These are phyloP conservation scores for Esteya vermicola DNA, from an alignment of 2,329 filamentous ascomycete genomes.

Conservation along the genomic window DNA sequence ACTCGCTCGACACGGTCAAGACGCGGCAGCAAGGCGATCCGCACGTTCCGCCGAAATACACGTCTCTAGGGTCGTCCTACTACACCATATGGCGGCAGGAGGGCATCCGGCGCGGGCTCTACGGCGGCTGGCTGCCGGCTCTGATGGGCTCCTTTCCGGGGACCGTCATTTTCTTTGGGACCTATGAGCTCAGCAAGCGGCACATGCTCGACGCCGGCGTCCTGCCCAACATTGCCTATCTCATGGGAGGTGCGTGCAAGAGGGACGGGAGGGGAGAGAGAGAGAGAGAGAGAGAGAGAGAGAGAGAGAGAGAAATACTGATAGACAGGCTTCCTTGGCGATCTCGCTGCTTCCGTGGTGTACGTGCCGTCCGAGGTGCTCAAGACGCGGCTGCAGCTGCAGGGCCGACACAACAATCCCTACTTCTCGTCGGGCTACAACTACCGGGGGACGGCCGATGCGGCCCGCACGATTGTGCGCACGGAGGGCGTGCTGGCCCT, in stretches of 20 bases:
- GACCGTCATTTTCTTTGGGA: constrained; percentile 89
- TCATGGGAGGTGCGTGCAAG: constrained; percentile 61
- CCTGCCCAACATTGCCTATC: constrained; percentile 70
- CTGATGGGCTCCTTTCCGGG: constrained; percentile 86
- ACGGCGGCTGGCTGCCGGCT: constrained; percentile 86
- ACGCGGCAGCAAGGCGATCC: constrained; percentile 95
- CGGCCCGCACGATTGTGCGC: constrained; percentile 69
- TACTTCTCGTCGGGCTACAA: constrained; percentile 93
- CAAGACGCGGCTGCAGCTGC: constrained; percentile 91
- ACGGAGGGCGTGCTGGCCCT: constrained; percentile 73
- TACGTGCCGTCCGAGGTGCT: constrained; percentile 97
- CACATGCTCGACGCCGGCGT: constrained; percentile 74
- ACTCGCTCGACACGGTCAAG: constrained; percentile 96
- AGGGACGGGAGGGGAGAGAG: no score
- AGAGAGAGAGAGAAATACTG: no score
- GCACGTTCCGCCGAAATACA: constrained; percentile 83
- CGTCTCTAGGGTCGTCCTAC: constrained; percentile 80
- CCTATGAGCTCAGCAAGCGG: constrained; percentile 91
- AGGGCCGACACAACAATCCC: constrained; percentile 90
- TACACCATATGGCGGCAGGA: constrained; percentile 88
- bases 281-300: no score
- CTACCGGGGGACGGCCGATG: constrained; percentile 75
- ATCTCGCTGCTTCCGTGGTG: constrained; percentile 78
- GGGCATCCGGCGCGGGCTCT: constrained; percentile 71
- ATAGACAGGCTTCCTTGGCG: constrained; percentile 86